Evolutionary conservation across 768 basidiomycete species (phyloP), one percentile per base, ranked within the genome.

Genomic region (Krasilnikovozyma curviuscula): DNA sequence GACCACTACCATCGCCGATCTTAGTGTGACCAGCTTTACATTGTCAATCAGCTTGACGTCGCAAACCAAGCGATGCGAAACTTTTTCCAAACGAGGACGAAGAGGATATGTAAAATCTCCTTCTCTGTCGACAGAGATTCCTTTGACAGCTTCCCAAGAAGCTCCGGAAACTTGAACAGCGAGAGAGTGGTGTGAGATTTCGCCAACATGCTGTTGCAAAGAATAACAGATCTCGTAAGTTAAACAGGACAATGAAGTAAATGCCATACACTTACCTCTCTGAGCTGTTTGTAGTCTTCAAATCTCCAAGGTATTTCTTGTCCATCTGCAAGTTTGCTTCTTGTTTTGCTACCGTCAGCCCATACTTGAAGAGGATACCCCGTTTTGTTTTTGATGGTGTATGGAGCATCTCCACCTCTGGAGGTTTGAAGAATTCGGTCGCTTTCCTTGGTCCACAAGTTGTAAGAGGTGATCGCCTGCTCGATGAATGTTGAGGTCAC

Each of bases 251-350:
- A 31, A 5, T 30, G 23, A 13, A 37, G 5, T 4, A 23, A 37
- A 37, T 18, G 10, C 24, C 24, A 18, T 41, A 2, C 7, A 46
- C 70, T 52, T 59, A 85, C 88, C 69, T 98, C 93, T 60, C 93
- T 77, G 69, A 83, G 78, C 4, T 79, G 80, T 61, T 79, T 80
- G 81, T 85, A 86, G 59, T 97, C 89, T 60, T 95, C 88, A 58
- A 97, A 95, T 47, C 93, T 72, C 93, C 93, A 97, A 48, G 95
- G 89, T 4, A 83, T 68, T 7, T 71, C 76, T 57, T 83, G 72
- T 31, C 81, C 79, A 54, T 85, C 73, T 18, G 74, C 67, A 31
- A 98, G 66, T 56, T 3, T 67, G 61, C 49, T 75, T 73, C 39
- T 71, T 67, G 23, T 18, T 31, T 28, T 37, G 24, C n/a, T 21